phyloP scores from a whole-genome alignment of 1,284 basidiomycete species.

The Puccinia triticina region DNA sequence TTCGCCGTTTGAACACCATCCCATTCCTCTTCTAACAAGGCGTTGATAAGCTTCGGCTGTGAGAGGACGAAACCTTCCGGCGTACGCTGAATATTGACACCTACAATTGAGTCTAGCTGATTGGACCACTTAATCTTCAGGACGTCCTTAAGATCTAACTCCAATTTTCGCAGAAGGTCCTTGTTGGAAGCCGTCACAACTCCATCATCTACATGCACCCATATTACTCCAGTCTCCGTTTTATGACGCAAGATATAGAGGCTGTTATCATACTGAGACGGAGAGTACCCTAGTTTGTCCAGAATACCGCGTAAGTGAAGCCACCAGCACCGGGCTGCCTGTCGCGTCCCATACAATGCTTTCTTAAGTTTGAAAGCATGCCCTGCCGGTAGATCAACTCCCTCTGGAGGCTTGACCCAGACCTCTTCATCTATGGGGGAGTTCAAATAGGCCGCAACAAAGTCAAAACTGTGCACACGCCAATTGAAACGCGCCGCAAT shows the following conservation, averaged over 20 bases:
- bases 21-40: background rate
- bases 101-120: background rate
- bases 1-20: background rate
- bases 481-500: background rate
- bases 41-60: background rate
- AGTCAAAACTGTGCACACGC: background rate
- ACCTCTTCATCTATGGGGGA: conserved; percentile 15
- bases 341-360: background rate
- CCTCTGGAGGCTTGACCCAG: background rate
- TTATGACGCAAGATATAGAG: background rate
- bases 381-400: background rate
- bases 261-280: background rate
- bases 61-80: background rate
- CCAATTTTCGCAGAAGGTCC: background rate
- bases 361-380: background rate
- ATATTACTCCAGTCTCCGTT: background rate
- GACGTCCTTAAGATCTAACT: background rate
- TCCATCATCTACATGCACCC: background rate
- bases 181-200: background rate
- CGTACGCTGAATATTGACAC: background rate
- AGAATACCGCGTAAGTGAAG: background rate
- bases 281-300: background rate
- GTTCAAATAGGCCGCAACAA: conserved; percentile 25
- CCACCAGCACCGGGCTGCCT: conserved; percentile 25
- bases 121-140: background rate